These are phyloP conservation scores for Carex parvula DNA, from an alignment of 176 grass and related monocot species.

Conservation along the genomic window DNA sequence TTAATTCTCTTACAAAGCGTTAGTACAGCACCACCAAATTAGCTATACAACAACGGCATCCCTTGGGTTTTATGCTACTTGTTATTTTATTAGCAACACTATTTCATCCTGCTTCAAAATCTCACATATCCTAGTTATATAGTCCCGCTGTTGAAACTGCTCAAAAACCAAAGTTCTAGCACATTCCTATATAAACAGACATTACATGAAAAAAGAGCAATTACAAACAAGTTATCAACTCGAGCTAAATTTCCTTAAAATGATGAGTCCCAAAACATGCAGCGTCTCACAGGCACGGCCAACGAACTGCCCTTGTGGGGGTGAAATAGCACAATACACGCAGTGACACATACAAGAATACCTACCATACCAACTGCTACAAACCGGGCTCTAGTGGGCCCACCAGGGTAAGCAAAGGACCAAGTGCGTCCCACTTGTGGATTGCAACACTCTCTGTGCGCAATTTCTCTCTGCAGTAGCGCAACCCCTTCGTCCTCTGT, in stretches of 20 bases:
- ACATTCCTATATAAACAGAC: conserved; percentile 1
- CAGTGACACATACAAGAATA: conserved; percentile 67
- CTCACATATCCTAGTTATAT: not conserved
- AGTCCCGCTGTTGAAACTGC: not conserved
- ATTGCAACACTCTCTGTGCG: conserved; percentile 38
- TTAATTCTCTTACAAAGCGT: not conserved
- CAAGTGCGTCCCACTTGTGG: conserved; percentile 29
- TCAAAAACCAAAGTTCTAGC: not conserved
- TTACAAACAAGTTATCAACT: conserved; percentile 8
- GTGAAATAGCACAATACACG: conserved; percentile 72
- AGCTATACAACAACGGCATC: not conserved
- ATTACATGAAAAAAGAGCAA: not conserved
- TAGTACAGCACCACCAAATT: not conserved
- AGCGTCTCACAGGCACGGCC: conserved; percentile 60
- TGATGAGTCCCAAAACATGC: conserved; percentile 41
- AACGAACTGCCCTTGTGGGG: conserved; percentile 44
- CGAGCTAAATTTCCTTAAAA: conserved; percentile 42
- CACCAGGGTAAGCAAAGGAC: conserved; percentile 31
- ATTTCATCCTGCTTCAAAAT: not conserved
- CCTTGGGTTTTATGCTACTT: not conserved
- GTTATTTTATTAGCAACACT: not conserved
- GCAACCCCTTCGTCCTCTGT: conserved; percentile 34
- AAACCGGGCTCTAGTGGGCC: conserved; percentile 40
- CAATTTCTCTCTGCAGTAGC: conserved; percentile 44
- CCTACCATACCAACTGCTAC: conserved; percentile 34